Evolutionary conservation across 2,329 filamentous ascomycete species (phyloP).

Genomic region (Paecilomyces sp.): DNA sequence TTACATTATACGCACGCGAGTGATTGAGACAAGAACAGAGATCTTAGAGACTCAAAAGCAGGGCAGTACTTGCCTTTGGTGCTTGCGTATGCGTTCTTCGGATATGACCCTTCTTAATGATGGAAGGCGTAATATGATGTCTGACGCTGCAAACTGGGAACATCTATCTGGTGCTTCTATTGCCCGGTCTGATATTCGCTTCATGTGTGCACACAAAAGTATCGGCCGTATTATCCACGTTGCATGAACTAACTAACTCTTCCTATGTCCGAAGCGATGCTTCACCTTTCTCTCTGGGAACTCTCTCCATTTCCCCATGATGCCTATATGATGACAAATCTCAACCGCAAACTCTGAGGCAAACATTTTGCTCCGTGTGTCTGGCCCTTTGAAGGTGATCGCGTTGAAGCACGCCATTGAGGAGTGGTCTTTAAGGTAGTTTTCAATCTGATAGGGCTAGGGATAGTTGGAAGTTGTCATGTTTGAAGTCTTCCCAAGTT

Average conservation of each 20-base stretch:
- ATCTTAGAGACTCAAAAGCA: slow-evolving; percentile 33
- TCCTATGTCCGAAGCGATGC: not conserved
- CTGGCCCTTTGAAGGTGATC: slow-evolving; percentile 18
- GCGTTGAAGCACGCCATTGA: slow-evolving; percentile 30
- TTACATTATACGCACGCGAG: slow-evolving; percentile 12
- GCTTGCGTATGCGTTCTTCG: not conserved
- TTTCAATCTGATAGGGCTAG: slow-evolving; percentile 34
- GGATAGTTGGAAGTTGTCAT: not conserved
- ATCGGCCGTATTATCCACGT: not conserved
- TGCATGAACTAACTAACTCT: too few species aligned
- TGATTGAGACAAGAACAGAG: slow-evolving; percentile 43
- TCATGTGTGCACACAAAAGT: not conserved
- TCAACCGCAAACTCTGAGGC: slow-evolving; percentile 21
- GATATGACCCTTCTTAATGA: not conserved
- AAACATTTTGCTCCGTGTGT: slow-evolving; percentile 23
- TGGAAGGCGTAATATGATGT: not conserved
- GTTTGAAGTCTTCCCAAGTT: not conserved
- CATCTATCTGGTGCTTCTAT: not conserved
- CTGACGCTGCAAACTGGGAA: not conserved
- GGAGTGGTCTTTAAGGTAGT: slow-evolving; percentile 31
- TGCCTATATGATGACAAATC: slow-evolving; percentile 20
- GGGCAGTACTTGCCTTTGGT: not conserved
- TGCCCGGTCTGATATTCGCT: not conserved
- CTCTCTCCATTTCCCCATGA: not conserved
- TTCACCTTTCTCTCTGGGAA: not conserved